phyloP scores from a whole-genome alignment of 2,329 filamentous ascomycete species.

The Helotiales sp. region DNA sequence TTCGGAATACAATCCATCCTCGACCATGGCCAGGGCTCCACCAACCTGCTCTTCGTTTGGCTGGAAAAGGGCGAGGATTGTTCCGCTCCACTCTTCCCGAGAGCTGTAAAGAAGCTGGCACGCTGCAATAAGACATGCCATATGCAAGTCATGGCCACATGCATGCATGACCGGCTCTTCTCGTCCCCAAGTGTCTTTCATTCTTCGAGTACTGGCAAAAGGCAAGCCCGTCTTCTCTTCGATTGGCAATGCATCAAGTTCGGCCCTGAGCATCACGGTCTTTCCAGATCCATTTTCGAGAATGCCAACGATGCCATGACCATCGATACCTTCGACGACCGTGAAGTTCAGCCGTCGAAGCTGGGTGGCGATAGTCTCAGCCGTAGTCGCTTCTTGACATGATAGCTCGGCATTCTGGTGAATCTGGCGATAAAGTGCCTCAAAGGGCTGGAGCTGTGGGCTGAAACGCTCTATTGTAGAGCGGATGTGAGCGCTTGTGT shows the following conservation, averaged over 20 bases:
- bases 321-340: conserved; percentile 54
- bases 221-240: conserved; percentile 53
- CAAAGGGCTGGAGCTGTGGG: no score
- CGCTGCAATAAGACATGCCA: conserved; percentile 49
- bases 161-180: conserved; percentile 65
- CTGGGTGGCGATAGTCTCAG: conserved; percentile 44
- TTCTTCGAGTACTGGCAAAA: conserved; percentile 50
- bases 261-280: conserved; percentile 58
- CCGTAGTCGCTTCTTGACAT: conserved; percentile 53
- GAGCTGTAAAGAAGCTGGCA: conserved; percentile 25
- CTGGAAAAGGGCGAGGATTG: conserved; percentile 64
- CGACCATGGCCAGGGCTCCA: conserved; percentile 63
- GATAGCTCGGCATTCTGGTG: conserved; percentile 61
- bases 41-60: conserved; percentile 64
- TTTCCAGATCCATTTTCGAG: conserved; percentile 54
- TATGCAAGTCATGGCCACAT: conserved; percentile 69
- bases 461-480: no score
- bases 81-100: conserved; percentile 55
- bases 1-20: conserved; percentile 51
- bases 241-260: conserved; percentile 62
- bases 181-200: conserved; percentile 41
- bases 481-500: no score
- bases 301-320: conserved; percentile 57
- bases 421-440: conserved; percentile 57
- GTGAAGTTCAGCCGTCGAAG: conserved; percentile 41